Conservation (phyloP, 2,329 filamentous ascomycete genomes). For the Penicillium sp. region DNA sequence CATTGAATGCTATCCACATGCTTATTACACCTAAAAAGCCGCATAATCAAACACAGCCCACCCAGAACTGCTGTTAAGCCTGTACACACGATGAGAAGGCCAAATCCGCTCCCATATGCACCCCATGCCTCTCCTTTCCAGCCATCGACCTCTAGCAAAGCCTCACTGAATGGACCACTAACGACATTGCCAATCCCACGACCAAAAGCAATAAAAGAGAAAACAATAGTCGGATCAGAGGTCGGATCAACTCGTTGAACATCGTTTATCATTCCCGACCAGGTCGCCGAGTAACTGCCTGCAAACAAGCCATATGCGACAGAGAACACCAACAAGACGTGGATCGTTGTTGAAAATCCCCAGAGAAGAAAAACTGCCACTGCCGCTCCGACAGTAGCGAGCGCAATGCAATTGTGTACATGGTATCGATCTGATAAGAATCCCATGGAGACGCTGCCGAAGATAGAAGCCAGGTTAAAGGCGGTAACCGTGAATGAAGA, state of each 20-base stretch:
- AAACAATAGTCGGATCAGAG: slow-evolving; percentile 47
- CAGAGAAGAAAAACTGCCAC: slow-evolving; percentile 45
- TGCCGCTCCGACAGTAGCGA: slow-evolving; percentile 28
- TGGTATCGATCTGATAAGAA: not conserved
- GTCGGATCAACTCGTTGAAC: slow-evolving; percentile 33
- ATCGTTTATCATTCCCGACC: slow-evolving; percentile 44
- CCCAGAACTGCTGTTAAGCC: slow-evolving; percentile 25
- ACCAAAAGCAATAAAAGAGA: slow-evolving; percentile 46
- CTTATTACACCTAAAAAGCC: slow-evolving; percentile 13
- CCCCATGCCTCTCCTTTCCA: slow-evolving; percentile 14
- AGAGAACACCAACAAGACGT: slow-evolving; percentile 39
- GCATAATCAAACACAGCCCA: slow-evolving; percentile 23
- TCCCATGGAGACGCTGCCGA: slow-evolving; percentile 34
- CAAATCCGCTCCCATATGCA: slow-evolving; percentile 28
- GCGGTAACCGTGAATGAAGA: slow-evolving; percentile 30
- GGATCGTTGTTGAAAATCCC: slow-evolving; percentile 44
- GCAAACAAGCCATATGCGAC: slow-evolving; percentile 45
- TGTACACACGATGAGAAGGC: slow-evolving; percentile 28
- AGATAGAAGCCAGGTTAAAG: slow-evolving; percentile 30
- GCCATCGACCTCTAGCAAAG: slow-evolving; percentile 21
- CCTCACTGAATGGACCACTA: slow-evolving; percentile 50
- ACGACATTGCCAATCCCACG: slow-evolving; percentile 50
- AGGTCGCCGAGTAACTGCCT: slow-evolving; percentile 41
- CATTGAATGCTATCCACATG: slow-evolving; percentile 6
- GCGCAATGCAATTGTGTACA: not conserved